phyloP scores from a whole-genome alignment of 176 grass and related monocot genomes.

The Eremochloa ophiuroides region DNA sequence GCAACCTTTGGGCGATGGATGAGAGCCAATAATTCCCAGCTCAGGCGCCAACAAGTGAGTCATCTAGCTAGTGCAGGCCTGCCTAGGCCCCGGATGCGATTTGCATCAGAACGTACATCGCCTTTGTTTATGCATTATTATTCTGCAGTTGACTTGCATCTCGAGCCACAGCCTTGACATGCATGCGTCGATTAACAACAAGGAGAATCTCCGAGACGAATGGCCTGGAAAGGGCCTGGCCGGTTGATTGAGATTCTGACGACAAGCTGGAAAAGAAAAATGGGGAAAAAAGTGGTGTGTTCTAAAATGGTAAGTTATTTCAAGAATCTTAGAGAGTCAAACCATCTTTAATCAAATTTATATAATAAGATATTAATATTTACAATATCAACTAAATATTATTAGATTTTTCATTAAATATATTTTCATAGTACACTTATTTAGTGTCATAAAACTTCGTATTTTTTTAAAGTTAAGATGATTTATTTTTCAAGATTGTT shows the following conservation, averaged over 20 bases:
- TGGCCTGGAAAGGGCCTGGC: neutral
- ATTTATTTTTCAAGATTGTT: too few relatives aligned
- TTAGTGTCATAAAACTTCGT: too few relatives aligned
- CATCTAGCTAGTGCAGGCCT: conserved; percentile 16
- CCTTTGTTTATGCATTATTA: conserved; percentile 20
- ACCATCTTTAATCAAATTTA: too few relatives aligned
- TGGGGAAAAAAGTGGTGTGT: neutral
- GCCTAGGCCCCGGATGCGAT: conserved; percentile 11
- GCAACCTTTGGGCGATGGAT: neutral
- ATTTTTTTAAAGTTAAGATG: too few relatives aligned
- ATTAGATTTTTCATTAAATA: too few relatives aligned
- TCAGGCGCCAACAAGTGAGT: neutral
- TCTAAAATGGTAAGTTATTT: neutral
- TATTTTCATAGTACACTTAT: too few relatives aligned
- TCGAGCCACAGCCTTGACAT: conserved; percentile 1
- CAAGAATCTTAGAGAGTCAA: too few relatives aligned
- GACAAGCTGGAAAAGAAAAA: neutral
- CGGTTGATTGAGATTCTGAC: conserved; percentile 14
- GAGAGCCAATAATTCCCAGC: neutral
- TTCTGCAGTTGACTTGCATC: conserved; percentile 31
- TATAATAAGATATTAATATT: too few relatives aligned
- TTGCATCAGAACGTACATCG: neutral
- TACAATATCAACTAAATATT: too few relatives aligned
- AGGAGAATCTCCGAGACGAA: neutral
- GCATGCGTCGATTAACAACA: conserved; percentile 4